Base-by-base conservation (phyloP, 176 grass and related monocot species). In the Aegilops speltoides region DNA sequence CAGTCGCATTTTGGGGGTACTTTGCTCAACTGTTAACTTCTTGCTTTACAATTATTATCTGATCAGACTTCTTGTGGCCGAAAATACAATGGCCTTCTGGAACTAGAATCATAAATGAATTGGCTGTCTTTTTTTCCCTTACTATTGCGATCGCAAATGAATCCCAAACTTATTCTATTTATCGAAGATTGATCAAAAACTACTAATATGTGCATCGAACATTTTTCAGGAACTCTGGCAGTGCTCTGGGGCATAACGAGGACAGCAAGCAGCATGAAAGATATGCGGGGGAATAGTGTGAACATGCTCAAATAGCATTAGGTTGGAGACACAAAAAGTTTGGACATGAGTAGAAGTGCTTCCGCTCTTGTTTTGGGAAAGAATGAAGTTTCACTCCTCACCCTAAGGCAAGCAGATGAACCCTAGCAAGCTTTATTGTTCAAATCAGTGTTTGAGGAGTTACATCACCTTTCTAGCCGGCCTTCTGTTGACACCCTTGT, bases 311-410 rank as follows among this genome's bases (percentile, higher is more conserved):
- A 86, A 87, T 60, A 73, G n/a, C 8, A 76, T 32, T 45, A 63
- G 10, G 26, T 28, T 57, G 63, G 46, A 46, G 52, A n/a, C 81
- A 71, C 62, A 9, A 64, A 78, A 82, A 69, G 19, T 50, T 15
- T 76, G 48, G 24, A 28, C 73, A 76, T 52, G 7, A 76, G 23
- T 76, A 76, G 43, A 76, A 29, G 28, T 65, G 16, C 67, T 83
- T 74, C 78, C 84, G 46, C 25, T 60, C 66, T 79, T 46, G 16
- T 75, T 90, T 84, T 68, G 43, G 80, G 25, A 60, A 90, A 84
- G 80, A 83, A 68, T 66, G 89, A 75, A 48, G 26, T 84, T 80
- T 34, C 80, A 84, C 85, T 87, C 85, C 73, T 90, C 67, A 79
- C 59, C 85, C 59, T 79, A 79, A 45, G 20, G 67, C 46, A 80